These are phyloP conservation scores for Hypomyces rosellus DNA, from an alignment of 2,329 filamentous ascomycete genomes.

Conservation along the genomic window DNA sequence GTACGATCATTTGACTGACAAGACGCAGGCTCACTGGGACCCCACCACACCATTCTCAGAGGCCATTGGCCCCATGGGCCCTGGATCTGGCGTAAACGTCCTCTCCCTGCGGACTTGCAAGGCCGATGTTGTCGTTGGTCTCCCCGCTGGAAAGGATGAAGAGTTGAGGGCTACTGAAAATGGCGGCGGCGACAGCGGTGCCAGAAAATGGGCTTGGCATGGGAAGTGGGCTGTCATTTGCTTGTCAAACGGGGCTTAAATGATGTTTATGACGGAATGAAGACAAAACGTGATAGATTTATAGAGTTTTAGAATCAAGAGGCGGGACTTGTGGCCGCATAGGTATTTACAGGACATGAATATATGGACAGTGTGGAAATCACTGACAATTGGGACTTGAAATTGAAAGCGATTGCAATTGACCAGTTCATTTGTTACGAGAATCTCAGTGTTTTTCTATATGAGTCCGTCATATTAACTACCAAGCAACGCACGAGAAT, in stretches of 20 bases:
- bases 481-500: too few relatives aligned
- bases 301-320: constrained; percentile 7
- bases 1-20: neutral
- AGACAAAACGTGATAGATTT: neutral
- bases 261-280: neutral
- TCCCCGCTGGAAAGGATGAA: constrained; percentile 79
- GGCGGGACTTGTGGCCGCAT: neutral
- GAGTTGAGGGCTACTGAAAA: constrained; percentile 60
- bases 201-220: constrained; percentile 87
- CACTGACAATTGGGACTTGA: too few relatives aligned
- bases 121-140: constrained; percentile 87
- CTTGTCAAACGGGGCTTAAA: constrained; percentile 29
- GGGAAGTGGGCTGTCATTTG: constrained; percentile 95
- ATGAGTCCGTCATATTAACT: neutral
- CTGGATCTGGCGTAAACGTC: constrained; percentile 73
- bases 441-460: neutral
- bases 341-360: too few relatives aligned
- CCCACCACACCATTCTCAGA: constrained; percentile 78
- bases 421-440: neutral
- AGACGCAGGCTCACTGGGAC: constrained; percentile 55
- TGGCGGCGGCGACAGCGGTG: constrained; percentile 62
- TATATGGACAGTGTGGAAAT: too few relatives aligned
- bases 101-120: constrained; percentile 91
- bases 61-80: constrained; percentile 81
- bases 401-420: too few relatives aligned